These are phyloP conservation scores for Auricularia heimuer DNA, from an alignment of 768 basidiomycete species.

Conservation along the genomic window DNA sequence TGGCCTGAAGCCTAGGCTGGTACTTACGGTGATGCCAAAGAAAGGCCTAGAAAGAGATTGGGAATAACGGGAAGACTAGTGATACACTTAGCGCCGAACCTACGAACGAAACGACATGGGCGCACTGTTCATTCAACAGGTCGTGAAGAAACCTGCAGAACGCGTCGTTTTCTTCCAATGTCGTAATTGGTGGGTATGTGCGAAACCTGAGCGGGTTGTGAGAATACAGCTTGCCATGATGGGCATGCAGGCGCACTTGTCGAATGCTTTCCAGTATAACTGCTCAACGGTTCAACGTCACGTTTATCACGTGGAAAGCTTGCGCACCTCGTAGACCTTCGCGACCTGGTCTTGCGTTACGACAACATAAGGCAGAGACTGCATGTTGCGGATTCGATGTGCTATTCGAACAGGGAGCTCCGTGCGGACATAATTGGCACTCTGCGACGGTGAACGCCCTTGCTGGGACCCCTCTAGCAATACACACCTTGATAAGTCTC, in stretches of 20 bases:
- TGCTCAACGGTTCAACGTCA: slow-evolving; percentile 19
- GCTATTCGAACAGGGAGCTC: slow-evolving; percentile 84
- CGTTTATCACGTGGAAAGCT: not conserved
- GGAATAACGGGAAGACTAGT: slow-evolving; percentile 67
- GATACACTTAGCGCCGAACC: not conserved
- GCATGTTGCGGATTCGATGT: slow-evolving; percentile 78
- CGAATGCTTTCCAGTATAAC: slow-evolving; percentile 83
- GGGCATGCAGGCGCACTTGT: slow-evolving; percentile 41
- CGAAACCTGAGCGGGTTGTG: slow-evolving; percentile 44
- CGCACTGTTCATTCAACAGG: slow-evolving; percentile 69
- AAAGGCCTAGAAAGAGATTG: slow-evolving; percentile 71
- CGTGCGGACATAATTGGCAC: slow-evolving; percentile 83
- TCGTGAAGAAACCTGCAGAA: slow-evolving; percentile 65
- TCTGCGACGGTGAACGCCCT: slow-evolving; percentile 34
- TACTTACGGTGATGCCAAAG: slow-evolving; percentile 56
- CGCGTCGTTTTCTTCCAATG: slow-evolving; percentile 58
- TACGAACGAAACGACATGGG: slow-evolving; percentile 6
- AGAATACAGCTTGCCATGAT: not conserved
- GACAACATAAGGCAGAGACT: slow-evolving; percentile 75
- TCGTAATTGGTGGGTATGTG: slow-evolving; percentile 61
- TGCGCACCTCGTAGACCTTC: slow-evolving; percentile 69
- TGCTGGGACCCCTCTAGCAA: not conserved
- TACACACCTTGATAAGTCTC: slow-evolving; percentile 58
- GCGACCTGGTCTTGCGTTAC: slow-evolving; percentile 78
- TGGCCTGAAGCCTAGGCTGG: not conserved